Percentiles rank a stretch among this genome's conserved stretches.
phyloP scores from a whole-genome alignment of 2,329 filamentous ascomycete species.

The Graphilbum sp. region DNA sequence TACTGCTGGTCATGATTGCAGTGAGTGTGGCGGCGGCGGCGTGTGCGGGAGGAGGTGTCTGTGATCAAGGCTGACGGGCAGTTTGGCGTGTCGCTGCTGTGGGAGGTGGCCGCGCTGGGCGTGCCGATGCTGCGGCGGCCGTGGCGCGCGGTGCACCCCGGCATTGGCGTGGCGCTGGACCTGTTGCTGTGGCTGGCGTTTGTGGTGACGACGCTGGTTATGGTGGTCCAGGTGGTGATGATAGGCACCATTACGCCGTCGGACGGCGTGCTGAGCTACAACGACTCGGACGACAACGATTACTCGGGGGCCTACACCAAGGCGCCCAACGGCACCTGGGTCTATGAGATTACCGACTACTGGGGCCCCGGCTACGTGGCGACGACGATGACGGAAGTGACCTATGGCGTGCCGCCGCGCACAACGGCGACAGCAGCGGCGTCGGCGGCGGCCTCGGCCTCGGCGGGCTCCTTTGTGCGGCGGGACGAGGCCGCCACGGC shows the following conservation, averaged over 20 bases:
- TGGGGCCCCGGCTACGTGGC: not conserved
- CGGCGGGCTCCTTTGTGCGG: too few species aligned
- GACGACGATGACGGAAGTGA: too few species aligned
- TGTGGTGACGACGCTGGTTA: not conserved
- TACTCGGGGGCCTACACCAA: conserved; percentile 1
- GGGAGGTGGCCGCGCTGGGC: conserved; percentile 2
- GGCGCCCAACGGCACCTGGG: conserved; percentile 7
- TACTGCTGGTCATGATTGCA: not conserved
- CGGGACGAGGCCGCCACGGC: too few species aligned
- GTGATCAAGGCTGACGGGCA: not conserved
- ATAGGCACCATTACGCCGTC: not conserved
- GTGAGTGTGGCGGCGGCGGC: too few species aligned
- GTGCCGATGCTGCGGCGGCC: conserved; percentile 2
- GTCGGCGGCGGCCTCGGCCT: too few species aligned
- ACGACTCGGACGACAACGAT: not conserved
- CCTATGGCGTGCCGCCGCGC: too few species aligned
- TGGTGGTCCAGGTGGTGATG: too few species aligned
- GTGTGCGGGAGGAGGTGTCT: too few species aligned
- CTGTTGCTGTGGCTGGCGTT: conserved; percentile 7
- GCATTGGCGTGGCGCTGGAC: conserved; percentile 7
- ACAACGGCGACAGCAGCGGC: not conserved
- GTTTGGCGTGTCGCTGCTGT: conserved; percentile 4
- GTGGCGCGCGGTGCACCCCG: conserved; percentile 6
- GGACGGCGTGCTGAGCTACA: not conserved
- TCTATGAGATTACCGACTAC: conserved; percentile 2